These are phyloP conservation scores for Monosporozyma servazzii DNA, from an alignment of 805 yeast genomes.

Conservation along the genomic window DNA sequence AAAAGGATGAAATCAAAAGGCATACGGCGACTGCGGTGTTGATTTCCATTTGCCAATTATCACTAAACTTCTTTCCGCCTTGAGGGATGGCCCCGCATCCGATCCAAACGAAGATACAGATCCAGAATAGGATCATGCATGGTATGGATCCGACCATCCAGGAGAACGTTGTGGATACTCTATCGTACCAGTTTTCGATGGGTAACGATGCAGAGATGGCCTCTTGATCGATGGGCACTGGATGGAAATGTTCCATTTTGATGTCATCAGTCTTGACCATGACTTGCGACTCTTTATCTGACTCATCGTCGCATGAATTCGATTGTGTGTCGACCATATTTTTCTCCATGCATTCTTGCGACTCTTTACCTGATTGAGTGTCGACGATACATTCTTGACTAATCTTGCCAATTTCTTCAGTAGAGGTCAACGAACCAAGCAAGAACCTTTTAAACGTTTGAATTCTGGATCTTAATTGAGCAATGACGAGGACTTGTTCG, in stretches of 20 bases:
- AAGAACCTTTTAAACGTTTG: slow-evolving; percentile 16
- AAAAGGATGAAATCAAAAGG: slow-evolving; percentile 29
- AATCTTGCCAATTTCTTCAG: neutral
- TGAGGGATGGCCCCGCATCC: slow-evolving; percentile 29
- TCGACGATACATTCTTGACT: neutral
- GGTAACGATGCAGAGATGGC: slow-evolving; percentile 14
- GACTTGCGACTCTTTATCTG: neutral
- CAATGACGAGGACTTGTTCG: slow-evolving; percentile 22
- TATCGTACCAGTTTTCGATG: slow-evolving; percentile 30
- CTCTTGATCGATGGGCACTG: neutral
- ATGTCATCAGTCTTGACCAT: neutral
- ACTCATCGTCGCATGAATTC: neutral
- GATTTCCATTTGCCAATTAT: slow-evolving; percentile 35
- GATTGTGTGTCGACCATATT: neutral
- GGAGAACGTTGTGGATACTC: slow-evolving; percentile 21
- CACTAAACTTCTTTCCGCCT: slow-evolving; percentile 26
- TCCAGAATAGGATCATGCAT: slow-evolving; percentile 31
- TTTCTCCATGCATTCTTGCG: neutral
- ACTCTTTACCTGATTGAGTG: neutral
- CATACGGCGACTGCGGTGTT: slow-evolving; percentile 36
- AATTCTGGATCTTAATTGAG: slow-evolving; percentile 25
- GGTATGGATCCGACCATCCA: slow-evolving; percentile 28
- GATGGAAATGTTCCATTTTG: too few species aligned
- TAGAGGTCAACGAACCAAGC: neutral
- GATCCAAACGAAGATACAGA: slow-evolving; percentile 33